phyloP scores from a whole-genome alignment of 805 yeast genomes.

The Saccharomycopsis guyanensis region DNA sequence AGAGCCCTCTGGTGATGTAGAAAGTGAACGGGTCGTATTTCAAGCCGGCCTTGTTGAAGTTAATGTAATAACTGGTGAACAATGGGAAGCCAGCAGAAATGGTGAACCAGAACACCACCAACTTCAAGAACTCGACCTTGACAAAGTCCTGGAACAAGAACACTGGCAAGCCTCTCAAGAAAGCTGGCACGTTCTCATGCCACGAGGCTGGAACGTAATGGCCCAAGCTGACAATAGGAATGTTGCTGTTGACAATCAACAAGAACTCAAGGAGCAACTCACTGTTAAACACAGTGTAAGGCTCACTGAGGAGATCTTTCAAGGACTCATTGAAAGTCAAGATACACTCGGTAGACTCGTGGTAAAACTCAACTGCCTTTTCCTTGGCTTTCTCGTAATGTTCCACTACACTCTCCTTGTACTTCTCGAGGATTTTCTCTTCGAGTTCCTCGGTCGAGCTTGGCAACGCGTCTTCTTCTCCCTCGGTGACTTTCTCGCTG shows the following conservation, averaged over 20 bases:
- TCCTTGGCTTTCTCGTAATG: slow-evolving; percentile 1
- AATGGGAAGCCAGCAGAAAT: slow-evolving; percentile 22
- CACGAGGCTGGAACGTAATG: slow-evolving; percentile 23
- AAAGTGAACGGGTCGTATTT: slow-evolving; percentile 47
- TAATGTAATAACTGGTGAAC: slow-evolving; percentile 26
- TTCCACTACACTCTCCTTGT: slow-evolving; percentile 5
- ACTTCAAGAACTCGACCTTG: slow-evolving; percentile 22
- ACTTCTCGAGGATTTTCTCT: slow-evolving; percentile 1
- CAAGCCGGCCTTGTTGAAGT: slow-evolving; percentile 22
- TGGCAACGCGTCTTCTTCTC: slow-evolving; percentile 2
- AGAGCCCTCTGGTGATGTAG: slow-evolving; percentile 39
- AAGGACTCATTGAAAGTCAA: slow-evolving; percentile 2
- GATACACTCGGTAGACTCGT: not conserved
- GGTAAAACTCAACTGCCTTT: not conserved
- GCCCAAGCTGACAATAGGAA: slow-evolving; percentile 22
- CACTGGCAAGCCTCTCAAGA: slow-evolving; percentile 19
- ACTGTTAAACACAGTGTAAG: slow-evolving; percentile 7
- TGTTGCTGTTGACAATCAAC: slow-evolving; percentile 20
- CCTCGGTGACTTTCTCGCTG: slow-evolving; percentile 3
- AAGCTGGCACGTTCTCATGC: slow-evolving; percentile 21
- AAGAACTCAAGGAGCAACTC: slow-evolving; percentile 21
- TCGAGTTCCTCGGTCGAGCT: not conserved
- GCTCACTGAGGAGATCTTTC: slow-evolving; percentile 12
- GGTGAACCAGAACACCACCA: slow-evolving; percentile 24
- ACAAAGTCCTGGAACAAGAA: slow-evolving; percentile 22